Base-by-base conservation (phyloP, 306 rosid genomes). In the Biancaea sappan region DNA sequence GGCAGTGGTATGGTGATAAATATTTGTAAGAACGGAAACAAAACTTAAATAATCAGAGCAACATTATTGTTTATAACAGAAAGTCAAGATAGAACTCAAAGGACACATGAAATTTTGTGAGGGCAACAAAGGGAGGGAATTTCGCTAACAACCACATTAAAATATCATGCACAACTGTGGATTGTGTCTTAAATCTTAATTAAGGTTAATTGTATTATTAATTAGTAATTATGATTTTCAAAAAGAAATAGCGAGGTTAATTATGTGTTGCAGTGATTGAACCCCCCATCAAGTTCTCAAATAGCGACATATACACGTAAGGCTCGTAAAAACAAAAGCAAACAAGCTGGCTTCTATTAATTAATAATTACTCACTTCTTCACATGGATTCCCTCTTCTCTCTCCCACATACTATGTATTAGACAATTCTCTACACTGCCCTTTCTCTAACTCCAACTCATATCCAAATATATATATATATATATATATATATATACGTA, bases 371-470 rank as follows among this genome's bases (percentile, higher is more conserved):
- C 64, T 67, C 54, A 72, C 56, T 77, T 74, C 65, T 48, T 88
- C 93, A 84, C 91, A 82, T 88, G 90, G 91, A 86, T 84, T 80
- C 85, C 77, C 69, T 68, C 73, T 75, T 73, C 68, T 66, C 75
- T 69, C 79, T 50, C 77, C 37, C 52, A 52, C 29, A 38, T 15
- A 18, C 58, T 47, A 47, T n/a, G 22, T 37, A 76, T 66, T 54
- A 71, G 26, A 75, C 80, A 54, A 63, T 74, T 62, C 47, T 77
- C 69, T 43, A 64, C 79, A 64, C 79, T 50, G 68, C 79, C 78
- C 31, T 70, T 77, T 64, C 83, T 80, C 78, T 73, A 79, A 84
- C 47, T 77, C 76, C 85, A 77, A 37, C 81, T 72, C 74, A 31
- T 66, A 56, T 16, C 22, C 26, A 75, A 75, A 21, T 24, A 43